Evolutionary conservation across 148 eudicot species (phyloP).

Genomic region (Fagopyrum homotropicum): DNA sequence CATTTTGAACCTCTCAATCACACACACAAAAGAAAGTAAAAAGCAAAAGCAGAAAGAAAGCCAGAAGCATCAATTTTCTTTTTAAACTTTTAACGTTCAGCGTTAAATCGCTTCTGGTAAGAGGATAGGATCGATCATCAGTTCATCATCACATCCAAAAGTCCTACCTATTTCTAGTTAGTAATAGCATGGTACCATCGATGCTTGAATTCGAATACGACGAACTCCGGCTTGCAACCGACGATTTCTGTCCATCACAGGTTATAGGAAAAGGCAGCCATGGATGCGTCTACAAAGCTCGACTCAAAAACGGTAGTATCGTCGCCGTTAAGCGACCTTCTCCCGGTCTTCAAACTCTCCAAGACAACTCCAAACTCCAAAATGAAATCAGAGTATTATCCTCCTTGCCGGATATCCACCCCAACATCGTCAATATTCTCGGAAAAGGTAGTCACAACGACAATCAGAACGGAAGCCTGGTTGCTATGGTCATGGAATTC

Average conservation of each 20-base stretch:
- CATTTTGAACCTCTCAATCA: constrained; percentile 8
- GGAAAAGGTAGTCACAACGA: constrained; percentile 29
- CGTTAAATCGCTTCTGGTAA: not conserved
- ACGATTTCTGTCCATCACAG: constrained; percentile 45
- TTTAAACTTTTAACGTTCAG: not conserved
- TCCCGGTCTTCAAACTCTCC: constrained; percentile 38
- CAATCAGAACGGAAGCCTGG: not conserved
- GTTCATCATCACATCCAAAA: not conserved
- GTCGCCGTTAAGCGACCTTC: constrained; percentile 64
- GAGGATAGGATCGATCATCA: not conserved
- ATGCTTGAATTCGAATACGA: constrained; percentile 40
- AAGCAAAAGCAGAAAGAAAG: not conserved
- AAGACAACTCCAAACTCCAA: constrained; percentile 59
- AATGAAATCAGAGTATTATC: constrained; percentile 47
- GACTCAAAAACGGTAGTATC: constrained; percentile 30
- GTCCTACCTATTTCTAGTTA: not conserved
- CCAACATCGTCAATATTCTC: constrained; percentile 29
- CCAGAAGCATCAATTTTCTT: constrained; percentile 3
- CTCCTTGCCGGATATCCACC: constrained; percentile 28
- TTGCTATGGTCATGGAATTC: constrained; percentile 51
- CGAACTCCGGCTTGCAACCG: constrained; percentile 56
- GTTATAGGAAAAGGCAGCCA: constrained; percentile 79
- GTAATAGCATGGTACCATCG: not conserved
- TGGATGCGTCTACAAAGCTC: constrained; percentile 68
- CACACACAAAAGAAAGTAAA: constrained; percentile 1